Percentiles rank a stretch among this genome's conserved stretches.
These are phyloP conservation scores for Allomyces macrogynus DNA, from an alignment of 192 early-diverging fungal species.

Conservation along the genomic window DNA sequence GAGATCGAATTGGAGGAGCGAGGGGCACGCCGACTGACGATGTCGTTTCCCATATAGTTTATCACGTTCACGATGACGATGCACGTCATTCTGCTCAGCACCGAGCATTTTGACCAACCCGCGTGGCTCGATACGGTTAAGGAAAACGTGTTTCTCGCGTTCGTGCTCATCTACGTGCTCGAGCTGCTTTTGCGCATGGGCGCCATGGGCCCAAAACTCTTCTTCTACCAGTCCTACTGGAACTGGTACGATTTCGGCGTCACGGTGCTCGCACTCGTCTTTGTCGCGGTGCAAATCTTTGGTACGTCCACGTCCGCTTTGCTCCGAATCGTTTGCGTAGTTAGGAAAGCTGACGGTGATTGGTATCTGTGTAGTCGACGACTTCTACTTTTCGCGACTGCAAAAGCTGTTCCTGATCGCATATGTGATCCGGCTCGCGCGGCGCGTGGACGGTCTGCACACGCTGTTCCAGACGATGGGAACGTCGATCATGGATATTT, in stretches of 20 bases:
- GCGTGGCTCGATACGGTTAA: not conserved
- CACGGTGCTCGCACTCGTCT: not conserved
- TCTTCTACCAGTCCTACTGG: not conserved
- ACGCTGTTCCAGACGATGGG: not conserved
- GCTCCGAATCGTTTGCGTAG: no score
- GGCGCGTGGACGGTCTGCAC: not conserved
- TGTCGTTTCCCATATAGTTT: not conserved
- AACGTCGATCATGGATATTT: not conserved
- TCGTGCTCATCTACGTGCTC: not conserved
- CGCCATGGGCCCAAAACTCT: not conserved
- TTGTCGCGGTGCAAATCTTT: not conserved
- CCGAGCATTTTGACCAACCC: not conserved
- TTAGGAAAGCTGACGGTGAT: no score
- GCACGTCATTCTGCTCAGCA: not conserved
- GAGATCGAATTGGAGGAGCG: no score
- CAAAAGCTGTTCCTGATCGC: not conserved
- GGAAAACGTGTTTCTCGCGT: not conserved
- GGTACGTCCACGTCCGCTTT: no score
- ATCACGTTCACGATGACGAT: not conserved
- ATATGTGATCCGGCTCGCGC: not conserved
- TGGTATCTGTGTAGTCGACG: not conserved
- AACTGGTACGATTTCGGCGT: not conserved
- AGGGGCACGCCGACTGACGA: no score
- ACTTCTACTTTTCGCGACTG: not conserved
- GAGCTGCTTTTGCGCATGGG: not conserved